phyloP scores from a whole-genome alignment of 768 basidiomycete species.

The Leucosporidium yakuticum region DNA sequence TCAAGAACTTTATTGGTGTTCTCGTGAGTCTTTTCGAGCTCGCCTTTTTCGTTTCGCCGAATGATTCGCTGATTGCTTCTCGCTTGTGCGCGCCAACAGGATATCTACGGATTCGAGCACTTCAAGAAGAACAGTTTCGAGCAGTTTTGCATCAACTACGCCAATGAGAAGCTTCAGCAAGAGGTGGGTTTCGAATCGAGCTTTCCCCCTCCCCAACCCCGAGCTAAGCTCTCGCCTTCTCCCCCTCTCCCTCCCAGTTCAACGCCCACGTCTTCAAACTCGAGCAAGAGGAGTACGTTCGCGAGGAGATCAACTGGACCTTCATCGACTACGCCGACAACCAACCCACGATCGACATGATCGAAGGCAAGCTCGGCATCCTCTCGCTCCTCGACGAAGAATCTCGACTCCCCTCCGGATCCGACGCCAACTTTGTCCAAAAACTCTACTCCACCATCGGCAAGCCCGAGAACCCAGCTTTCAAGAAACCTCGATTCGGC shows the following conservation, averaged over 20 bases:
- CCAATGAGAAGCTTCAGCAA: slow-evolving; percentile 95
- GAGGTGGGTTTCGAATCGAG: slow-evolving; percentile 57
- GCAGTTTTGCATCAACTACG: slow-evolving; percentile 99
- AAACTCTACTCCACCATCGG: slow-evolving; percentile 78
- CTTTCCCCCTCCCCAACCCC: neutral
- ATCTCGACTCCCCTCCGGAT: slow-evolving; percentile 89
- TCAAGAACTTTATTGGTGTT: slow-evolving; percentile 94
- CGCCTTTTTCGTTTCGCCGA: no score
- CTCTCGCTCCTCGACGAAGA: slow-evolving; percentile 94
- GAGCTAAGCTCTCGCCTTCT: no score
- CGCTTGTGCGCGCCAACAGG: slow-evolving; percentile 9
- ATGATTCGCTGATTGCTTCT: slow-evolving; percentile 1
- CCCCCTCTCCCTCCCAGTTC: slow-evolving; percentile 55
- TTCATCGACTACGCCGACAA: slow-evolving; percentile 97
- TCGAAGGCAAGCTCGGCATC: slow-evolving; percentile 94
- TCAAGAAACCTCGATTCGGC: slow-evolving; percentile 98
- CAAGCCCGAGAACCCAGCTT: slow-evolving; percentile 83
- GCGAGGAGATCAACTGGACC: slow-evolving; percentile 98
- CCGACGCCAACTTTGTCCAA: slow-evolving; percentile 83
- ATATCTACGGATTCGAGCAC: slow-evolving; percentile 49
- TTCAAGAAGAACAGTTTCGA: slow-evolving; percentile 52
- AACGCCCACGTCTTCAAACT: slow-evolving; percentile 99
- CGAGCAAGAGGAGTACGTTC: slow-evolving; percentile 98
- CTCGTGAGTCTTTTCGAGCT: slow-evolving; percentile 63
- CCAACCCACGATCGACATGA: slow-evolving; percentile 96